Conservation (phyloP, 371 early-diverging fungal genomes). For the Rhizopus microsporus region DNA sequence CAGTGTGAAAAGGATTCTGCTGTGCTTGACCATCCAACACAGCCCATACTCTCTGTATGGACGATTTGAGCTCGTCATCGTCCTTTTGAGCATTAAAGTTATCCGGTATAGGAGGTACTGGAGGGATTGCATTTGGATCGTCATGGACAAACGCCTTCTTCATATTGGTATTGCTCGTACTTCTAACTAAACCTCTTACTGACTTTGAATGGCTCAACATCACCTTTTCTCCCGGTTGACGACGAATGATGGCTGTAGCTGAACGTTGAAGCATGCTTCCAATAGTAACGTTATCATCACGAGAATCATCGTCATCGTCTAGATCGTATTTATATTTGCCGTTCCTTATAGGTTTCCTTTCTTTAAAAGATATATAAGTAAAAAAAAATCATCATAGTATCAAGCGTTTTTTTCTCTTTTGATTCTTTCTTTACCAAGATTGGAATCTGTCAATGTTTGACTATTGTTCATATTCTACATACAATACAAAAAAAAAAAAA, state of each 20-base stretch:
- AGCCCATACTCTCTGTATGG: slow-evolving; percentile 38
- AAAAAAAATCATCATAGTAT: neutral
- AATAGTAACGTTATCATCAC: slow-evolving; percentile 39
- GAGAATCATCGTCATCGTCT: slow-evolving; percentile 22
- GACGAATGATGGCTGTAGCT: slow-evolving; percentile 13
- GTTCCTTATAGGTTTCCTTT: neutral
- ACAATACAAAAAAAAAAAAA: slow-evolving; percentile 7
- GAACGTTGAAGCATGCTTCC: slow-evolving; percentile 28
- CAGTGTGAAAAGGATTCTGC: neutral
- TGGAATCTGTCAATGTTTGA: neutral
- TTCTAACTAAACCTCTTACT: slow-evolving; percentile 7
- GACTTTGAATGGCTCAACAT: slow-evolving; percentile 19
- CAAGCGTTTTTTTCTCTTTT: neutral
- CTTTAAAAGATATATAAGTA: neutral
- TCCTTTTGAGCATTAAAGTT: slow-evolving; percentile 7
- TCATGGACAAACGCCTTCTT: neutral
- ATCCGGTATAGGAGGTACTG: slow-evolving; percentile 1
- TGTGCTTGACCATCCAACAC: slow-evolving; percentile 15
- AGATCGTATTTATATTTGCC: neutral
- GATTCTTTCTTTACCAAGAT: neutral
- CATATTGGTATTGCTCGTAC: neutral
- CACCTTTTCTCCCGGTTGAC: slow-evolving; percentile 9
- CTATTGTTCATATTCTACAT: neutral
- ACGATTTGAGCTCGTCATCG: slow-evolving; percentile 35
- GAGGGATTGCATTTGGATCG: slow-evolving; percentile 1